Conservation (phyloP, 2,329 filamentous ascomycete species). For the Lasiodiplodia theobromae region DNA sequence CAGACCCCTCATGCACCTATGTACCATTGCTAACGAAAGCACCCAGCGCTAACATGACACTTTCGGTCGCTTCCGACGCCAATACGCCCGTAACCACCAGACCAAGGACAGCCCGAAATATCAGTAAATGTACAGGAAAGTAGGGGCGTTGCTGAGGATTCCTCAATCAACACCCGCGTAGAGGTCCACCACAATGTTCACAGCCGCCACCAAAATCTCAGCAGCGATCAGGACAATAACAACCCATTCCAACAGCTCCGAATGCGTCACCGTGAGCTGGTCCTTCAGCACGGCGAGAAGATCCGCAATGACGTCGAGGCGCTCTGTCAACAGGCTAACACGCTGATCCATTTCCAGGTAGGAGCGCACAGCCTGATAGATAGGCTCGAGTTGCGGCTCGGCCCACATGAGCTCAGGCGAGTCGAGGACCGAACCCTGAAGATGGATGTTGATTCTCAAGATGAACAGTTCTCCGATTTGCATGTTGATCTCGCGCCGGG, state of each 20-base stretch:
- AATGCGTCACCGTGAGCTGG: conserved; percentile 82
- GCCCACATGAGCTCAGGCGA: conserved; percentile 98
- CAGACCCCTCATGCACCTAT: conserved; percentile 6
- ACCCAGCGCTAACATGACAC: conserved; percentile 14
- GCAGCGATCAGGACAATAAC: conserved; percentile 96
- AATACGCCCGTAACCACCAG: conserved; percentile 17
- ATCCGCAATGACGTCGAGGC: conserved; percentile 92
- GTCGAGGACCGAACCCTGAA: conserved; percentile 95
- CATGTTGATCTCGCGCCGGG: conserved; percentile 95
- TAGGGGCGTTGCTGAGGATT: neutral
- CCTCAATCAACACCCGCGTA: conserved; percentile 71
- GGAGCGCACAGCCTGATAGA: conserved; percentile 92
- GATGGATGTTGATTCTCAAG: conserved; percentile 94
- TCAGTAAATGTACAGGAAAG: conserved; percentile 21
- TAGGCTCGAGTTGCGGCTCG: conserved; percentile 93
- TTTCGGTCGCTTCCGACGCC: neutral
- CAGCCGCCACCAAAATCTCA: conserved; percentile 88
- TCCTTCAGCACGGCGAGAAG: conserved; percentile 92
- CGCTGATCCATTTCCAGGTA: conserved; percentile 99
- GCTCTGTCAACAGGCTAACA: conserved; percentile 85
- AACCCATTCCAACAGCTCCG: conserved; percentile 60
- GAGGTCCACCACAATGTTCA: conserved; percentile 95
- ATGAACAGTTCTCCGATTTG: conserved; percentile 99
- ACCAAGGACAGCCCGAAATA: neutral
- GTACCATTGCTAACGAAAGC: conserved; percentile 6